Conservation (phyloP, 129 eudicot genomes). For the Saussurea involucrata region DNA sequence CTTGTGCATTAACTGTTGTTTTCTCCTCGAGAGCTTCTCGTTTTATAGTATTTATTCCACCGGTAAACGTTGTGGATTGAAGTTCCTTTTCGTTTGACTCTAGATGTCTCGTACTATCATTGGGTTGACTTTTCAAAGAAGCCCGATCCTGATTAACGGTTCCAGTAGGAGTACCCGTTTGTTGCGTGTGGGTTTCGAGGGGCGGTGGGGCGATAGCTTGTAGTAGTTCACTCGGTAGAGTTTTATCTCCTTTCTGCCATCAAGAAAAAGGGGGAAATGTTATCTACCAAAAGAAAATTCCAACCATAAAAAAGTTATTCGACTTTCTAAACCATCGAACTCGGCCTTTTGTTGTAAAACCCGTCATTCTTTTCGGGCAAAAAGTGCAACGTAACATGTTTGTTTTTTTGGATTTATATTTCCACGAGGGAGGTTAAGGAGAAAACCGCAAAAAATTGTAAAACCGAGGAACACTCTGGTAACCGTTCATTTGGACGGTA, state of each 20-base stretch:
- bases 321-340: not conserved
- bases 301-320: not conserved
- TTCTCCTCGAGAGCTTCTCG: slow-evolving; percentile 54
- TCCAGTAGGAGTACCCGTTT: slow-evolving; percentile 40
- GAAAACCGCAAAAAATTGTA: too few relatives aligned
- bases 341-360: not conserved
- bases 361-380: not conserved
- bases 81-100: slow-evolving; percentile 57
- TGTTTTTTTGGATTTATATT: slow-evolving; percentile 6
- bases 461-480: too few relatives aligned
- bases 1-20: slow-evolving; percentile 34
- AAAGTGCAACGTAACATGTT: not conserved
- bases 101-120: slow-evolving; percentile 35
- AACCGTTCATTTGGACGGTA: too few relatives aligned
- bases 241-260: slow-evolving; percentile 83
- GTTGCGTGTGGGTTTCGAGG: slow-evolving; percentile 63
- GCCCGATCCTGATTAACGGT: slow-evolving; percentile 37
- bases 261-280: slow-evolving; percentile 3
- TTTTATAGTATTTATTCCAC: slow-evolving; percentile 29
- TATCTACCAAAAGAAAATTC: not conserved
- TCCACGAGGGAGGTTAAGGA: too few relatives aligned
- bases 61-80: slow-evolving; percentile 26
- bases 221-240: slow-evolving; percentile 81
- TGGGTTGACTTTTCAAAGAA: slow-evolving; percentile 45
- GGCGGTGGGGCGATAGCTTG: slow-evolving; percentile 85